Percentiles rank a stretch among this genome's conserved stretches.
Evolutionary conservation across 805 yeast genomes (phyloP).

Genomic region (Lipomyces chichibuensis): DNA sequence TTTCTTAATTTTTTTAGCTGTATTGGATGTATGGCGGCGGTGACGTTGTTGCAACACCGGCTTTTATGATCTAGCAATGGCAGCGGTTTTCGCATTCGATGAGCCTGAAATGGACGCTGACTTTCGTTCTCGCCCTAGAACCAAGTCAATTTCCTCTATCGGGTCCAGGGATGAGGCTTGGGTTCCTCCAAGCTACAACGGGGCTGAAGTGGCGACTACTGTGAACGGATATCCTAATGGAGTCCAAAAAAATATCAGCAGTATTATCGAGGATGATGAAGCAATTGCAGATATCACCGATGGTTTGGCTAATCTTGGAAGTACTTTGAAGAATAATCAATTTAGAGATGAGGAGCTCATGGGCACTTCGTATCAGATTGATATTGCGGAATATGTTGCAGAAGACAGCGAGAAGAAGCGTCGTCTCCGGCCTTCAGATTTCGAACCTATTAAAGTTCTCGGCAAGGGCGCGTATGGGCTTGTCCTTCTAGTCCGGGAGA

Average conservation of each 20-base stretch:
- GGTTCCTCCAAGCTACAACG: conserved; percentile 9
- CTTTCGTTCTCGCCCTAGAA: conserved; percentile 8
- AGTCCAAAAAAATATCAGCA: neutral
- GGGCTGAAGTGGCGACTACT: conserved; percentile 1
- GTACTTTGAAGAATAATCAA: conserved; percentile 19
- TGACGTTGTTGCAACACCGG: neutral
- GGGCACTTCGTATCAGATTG: conserved; percentile 58
- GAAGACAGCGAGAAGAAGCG: conserved; percentile 35
- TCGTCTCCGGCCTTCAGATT: conserved; percentile 50
- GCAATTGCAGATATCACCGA: conserved; percentile 1
- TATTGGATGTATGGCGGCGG: neutral
- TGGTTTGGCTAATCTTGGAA: conserved; percentile 14
- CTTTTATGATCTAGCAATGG: conserved; percentile 26
- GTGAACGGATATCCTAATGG: conserved; percentile 1
- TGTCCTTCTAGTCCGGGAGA: conserved; percentile 75
- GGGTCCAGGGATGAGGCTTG: conserved; percentile 25
- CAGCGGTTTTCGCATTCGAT: conserved; percentile 40
- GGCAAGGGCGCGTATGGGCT: conserved; percentile 92
- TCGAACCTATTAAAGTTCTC: conserved; percentile 71
- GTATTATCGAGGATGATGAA: conserved; percentile 21
- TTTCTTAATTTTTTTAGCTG: neutral
- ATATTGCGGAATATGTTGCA: conserved; percentile 49
- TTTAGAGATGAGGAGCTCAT: conserved; percentile 39
- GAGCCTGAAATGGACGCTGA: conserved; percentile 35
- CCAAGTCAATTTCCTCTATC: conserved; percentile 30